phyloP scores from a whole-genome alignment of 495 filamentous ascomycete species.

The Daldinia loculata region DNA sequence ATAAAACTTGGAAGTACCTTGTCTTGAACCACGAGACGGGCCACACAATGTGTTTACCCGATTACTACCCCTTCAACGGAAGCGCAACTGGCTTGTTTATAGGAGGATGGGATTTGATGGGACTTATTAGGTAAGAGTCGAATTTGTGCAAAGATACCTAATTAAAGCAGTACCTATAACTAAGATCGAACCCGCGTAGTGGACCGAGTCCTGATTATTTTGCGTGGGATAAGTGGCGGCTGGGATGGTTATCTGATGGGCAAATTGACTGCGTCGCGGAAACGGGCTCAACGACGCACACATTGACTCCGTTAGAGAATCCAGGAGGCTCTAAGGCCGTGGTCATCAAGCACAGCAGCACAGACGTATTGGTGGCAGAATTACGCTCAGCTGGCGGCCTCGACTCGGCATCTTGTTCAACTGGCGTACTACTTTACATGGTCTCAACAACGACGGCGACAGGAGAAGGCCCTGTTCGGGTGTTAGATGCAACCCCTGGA shows the following conservation, averaged over 20 bases:
- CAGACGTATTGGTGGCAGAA: constrained; percentile 40
- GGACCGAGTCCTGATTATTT: constrained; percentile 49
- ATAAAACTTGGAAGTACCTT: constrained; percentile 40
- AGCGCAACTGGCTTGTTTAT: constrained; percentile 43
- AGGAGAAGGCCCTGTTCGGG: constrained; percentile 39
- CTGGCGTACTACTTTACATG: constrained; percentile 43
- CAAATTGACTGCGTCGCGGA: constrained; percentile 43
- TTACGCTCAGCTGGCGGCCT: constrained; percentile 30
- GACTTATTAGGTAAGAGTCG: constrained; percentile 39
- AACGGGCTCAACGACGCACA: constrained; percentile 33
- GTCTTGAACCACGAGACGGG: constrained; percentile 49
- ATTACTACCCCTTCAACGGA: constrained; percentile 44
- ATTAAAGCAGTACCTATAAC: not conserved
- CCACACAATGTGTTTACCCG: constrained; percentile 48
- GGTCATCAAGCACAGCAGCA: constrained; percentile 37
- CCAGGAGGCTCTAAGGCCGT: constrained; percentile 38
- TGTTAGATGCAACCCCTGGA: constrained; percentile 36
- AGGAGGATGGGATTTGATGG: constrained; percentile 50
- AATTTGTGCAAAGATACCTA: not conserved
- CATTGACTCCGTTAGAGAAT: constrained; percentile 40
- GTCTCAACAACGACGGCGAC: constrained; percentile 36
- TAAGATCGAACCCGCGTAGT: not conserved
- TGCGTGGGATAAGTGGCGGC: constrained; percentile 49
- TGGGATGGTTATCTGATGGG: constrained; percentile 44
- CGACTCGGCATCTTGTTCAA: constrained; percentile 36